Evolutionary conservation across 2,329 filamentous ascomycete genomes (phyloP).

Genomic region (Penicillium sp.): DNA sequence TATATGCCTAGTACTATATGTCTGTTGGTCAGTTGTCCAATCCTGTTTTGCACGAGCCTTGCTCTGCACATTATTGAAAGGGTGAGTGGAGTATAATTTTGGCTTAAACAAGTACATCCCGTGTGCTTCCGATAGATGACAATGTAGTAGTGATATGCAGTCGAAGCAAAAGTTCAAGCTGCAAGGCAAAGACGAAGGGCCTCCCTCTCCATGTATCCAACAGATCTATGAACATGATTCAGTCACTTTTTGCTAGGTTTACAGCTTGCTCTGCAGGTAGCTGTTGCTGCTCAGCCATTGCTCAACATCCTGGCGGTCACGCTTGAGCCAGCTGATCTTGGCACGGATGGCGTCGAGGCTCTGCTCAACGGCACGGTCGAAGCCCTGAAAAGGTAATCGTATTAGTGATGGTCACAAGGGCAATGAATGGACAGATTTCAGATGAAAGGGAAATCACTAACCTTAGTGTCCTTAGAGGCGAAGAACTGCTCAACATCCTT

Average conservation of each 20-base stretch:
- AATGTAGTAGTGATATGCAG: neutral
- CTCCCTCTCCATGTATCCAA: neutral
- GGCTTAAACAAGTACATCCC: conserved; percentile 3
- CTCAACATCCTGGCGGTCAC: conserved; percentile 75
- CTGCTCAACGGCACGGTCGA: conserved; percentile 85
- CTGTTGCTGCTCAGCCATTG: conserved; percentile 67
- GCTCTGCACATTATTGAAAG: neutral
- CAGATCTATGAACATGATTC: neutral
- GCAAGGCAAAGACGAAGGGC: neutral
- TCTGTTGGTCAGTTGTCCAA: neutral
- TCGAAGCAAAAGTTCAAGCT: neutral
- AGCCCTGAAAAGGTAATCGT: conserved; percentile 51
- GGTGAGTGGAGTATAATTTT: conserved; percentile 10
- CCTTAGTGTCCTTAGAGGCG: conserved; percentile 74
- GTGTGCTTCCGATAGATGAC: neutral
- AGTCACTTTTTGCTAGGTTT: conserved; percentile 3
- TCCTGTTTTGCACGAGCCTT: neutral
- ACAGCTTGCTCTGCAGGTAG: conserved; percentile 51
- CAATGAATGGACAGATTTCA: neutral
- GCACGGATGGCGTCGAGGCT: conserved; percentile 79
- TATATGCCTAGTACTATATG: neutral
- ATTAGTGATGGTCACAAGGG: conserved; percentile 13
- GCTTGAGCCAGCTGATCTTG: conserved; percentile 76
- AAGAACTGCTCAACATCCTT: conserved; percentile 80
- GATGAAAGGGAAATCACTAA: conserved; percentile 19